A percentile compares a stretch with the other conserved stretches of the same genome.
phyloP scores from a whole-genome alignment of 2,329 filamentous ascomycete species.

The Tolypocladium cylindrosporum region DNA sequence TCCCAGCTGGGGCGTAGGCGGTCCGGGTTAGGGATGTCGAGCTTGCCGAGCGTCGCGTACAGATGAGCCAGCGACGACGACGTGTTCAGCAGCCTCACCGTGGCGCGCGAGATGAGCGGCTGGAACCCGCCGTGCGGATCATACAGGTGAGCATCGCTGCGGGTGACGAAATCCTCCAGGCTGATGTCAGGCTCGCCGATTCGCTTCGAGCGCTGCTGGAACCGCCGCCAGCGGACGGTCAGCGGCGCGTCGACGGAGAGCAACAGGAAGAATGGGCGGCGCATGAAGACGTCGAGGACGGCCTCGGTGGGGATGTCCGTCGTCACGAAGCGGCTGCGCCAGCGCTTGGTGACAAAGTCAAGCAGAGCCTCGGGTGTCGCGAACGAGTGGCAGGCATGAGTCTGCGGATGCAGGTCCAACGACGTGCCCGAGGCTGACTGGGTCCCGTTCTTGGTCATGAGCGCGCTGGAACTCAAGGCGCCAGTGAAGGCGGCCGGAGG shows the following conservation, averaged over 20 bases:
- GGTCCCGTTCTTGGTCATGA: slow-evolving; percentile 15
- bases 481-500: slow-evolving; percentile 9
- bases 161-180: slow-evolving; percentile 46
- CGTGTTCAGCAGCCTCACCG: slow-evolving; percentile 80
- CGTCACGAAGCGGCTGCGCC: slow-evolving; percentile 77
- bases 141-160: slow-evolving; percentile 70
- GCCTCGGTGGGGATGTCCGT: slow-evolving; percentile 68
- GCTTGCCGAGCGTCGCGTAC: slow-evolving; percentile 58
- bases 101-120: slow-evolving; percentile 69
- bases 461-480: slow-evolving; percentile 14
- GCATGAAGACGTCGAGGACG: slow-evolving; percentile 63
- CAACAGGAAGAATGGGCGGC: slow-evolving; percentile 86
- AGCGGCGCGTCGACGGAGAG: slow-evolving; percentile 87
- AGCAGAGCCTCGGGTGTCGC: slow-evolving; percentile 57
- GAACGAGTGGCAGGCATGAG: slow-evolving; percentile 34
- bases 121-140: slow-evolving; percentile 53
- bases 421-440: slow-evolving; percentile 14
- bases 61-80: slow-evolving; percentile 62
- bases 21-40: slow-evolving; percentile 68
- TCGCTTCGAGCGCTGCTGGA: slow-evolving; percentile 32
- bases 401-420: slow-evolving; percentile 12
- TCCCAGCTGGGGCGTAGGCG: slow-evolving; percentile 89
- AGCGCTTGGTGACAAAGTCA: slow-evolving; percentile 75
- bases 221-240: slow-evolving; percentile 72
- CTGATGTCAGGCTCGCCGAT: slow-evolving; percentile 17